phyloP scores from a whole-genome alignment of 306 rosid species.

The Adenanthera pavonina region DNA sequence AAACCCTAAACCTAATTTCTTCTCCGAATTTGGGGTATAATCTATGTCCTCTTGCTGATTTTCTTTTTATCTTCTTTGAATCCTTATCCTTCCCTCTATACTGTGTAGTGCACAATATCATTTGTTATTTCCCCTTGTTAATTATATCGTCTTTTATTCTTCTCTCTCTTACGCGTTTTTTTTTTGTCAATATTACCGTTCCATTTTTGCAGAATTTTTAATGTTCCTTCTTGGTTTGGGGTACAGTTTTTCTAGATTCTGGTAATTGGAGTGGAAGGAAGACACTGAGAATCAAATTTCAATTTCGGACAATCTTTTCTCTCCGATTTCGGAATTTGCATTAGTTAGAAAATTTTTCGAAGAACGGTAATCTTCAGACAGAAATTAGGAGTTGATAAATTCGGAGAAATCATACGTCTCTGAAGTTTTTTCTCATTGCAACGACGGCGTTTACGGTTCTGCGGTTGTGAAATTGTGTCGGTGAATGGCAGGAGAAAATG shows the following conservation, averaged over 20 bases:
- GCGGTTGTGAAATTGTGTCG: background rate
- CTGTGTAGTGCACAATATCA: background rate
- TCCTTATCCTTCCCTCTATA: background rate
- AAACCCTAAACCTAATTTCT: constrained; percentile 16
- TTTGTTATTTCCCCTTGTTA: background rate
- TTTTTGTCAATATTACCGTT: background rate
- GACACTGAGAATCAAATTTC: background rate
- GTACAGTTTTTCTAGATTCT: background rate
- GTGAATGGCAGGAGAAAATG: constrained; percentile 49
- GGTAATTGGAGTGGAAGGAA: background rate
- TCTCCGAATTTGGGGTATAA: background rate
- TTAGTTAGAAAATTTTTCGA: background rate
- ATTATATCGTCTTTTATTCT: background rate
- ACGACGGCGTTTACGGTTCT: background rate
- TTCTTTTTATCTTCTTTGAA: constrained; percentile 21
- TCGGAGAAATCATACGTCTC: background rate
- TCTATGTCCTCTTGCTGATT: background rate
- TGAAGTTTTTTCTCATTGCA: background rate
- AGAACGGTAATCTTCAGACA: background rate
- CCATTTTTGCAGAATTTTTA: background rate
- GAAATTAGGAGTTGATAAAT: background rate
- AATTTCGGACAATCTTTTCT: background rate
- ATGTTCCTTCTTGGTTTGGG: background rate
- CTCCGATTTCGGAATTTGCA: background rate
- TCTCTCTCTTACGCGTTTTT: background rate